Conservation (phyloP, 139 green algal genomes). For the Chlorella sorokiniana region DNA sequence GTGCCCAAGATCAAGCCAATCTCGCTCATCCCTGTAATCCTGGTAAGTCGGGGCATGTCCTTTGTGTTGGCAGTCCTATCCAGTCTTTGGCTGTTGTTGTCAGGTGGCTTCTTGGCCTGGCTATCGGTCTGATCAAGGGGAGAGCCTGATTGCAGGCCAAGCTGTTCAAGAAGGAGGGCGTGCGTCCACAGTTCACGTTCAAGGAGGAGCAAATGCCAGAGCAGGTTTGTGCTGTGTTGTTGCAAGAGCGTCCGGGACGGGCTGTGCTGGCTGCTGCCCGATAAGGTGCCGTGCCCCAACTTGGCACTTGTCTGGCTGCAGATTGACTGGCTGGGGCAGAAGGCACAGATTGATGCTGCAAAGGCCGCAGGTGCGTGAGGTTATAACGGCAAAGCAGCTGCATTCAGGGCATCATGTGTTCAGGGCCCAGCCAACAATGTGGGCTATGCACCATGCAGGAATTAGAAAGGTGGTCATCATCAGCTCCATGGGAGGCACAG, state of each 20-base stretch:
- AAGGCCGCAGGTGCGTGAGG: conserved; percentile 60
- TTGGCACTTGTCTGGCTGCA: too few relatives aligned
- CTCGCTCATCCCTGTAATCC: conserved; percentile 38
- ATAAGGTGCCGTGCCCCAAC: too few relatives aligned
- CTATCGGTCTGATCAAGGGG: too few relatives aligned
- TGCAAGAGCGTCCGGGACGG: too few relatives aligned
- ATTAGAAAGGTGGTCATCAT: conserved; percentile 68
- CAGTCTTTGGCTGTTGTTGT: too few relatives aligned
- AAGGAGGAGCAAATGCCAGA: conserved; percentile 62
- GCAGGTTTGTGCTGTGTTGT: conserved; percentile 1
- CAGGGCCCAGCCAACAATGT: background rate
- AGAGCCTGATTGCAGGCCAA: too few relatives aligned
- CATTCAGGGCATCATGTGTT: background rate
- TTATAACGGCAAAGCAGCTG: background rate
- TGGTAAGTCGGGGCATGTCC: too few relatives aligned
- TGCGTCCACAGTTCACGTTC: conserved; percentile 64
- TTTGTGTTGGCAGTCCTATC: too few relatives aligned
- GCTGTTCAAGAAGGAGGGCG: conserved; percentile 28
- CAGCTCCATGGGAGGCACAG: conserved; percentile 75
- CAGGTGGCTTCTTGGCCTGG: too few relatives aligned
- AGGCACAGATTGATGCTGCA: conserved; percentile 82
- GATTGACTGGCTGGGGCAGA: conserved; percentile 87
- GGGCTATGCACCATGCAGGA: conserved; percentile 3
- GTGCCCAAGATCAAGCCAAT: conserved; percentile 52
- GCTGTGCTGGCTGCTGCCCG: too few relatives aligned